Evolutionary conservation across 768 basidiomycete genomes (phyloP), one percentile per base, ranked within the genome.

Genomic region (Mycena pura): DNA sequence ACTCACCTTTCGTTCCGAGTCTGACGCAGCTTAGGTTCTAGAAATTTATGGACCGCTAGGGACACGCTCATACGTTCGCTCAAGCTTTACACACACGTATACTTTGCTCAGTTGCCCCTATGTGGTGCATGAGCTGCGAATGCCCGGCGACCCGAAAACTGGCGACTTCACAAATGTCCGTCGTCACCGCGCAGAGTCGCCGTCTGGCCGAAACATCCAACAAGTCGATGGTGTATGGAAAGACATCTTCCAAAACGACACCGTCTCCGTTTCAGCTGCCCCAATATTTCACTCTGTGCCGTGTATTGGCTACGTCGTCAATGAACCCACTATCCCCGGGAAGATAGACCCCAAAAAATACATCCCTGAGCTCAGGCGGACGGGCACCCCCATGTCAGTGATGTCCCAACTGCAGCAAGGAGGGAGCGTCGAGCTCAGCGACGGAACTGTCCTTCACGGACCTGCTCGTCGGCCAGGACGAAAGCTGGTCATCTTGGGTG

Each of bases 11-110:
- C 45, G 38, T 4, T 6, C 19, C 14, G 14, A 28, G 28, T 56
- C 28, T 40, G 5, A 61, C 39, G 28, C 8, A 47, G 24, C 25
- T 3, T 63, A 92, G 91, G 82, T 83, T 17, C 63, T 95, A 3
- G 91, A 95, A 72, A 92, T 96, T 50, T 96, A 94, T 66, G 94
- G 94, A 6, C 94, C 92, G 11, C 74, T 87, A 7, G 93, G 94
- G 19, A 92, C 91, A 1, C 87, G 94, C 22, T 86, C 89, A 24
- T 94, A 92, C 69, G 77, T 95, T 60, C 89, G 93, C 41, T 82
- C 77, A 45, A 84, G 86, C 28, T 80, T 95, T 48, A 72, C 74
- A 22, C 88, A 87, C 68, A 91, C 93, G 1, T 80, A 92, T 68
- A 88, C 90, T 8, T 76, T 84, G 19, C 80, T 95, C 24, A 84